Percentiles rank a stretch among this genome's conserved stretches.
Evolutionary conservation across 1,284 basidiomycete genomes (phyloP).

Genomic region (Peniophora sp.): DNA sequence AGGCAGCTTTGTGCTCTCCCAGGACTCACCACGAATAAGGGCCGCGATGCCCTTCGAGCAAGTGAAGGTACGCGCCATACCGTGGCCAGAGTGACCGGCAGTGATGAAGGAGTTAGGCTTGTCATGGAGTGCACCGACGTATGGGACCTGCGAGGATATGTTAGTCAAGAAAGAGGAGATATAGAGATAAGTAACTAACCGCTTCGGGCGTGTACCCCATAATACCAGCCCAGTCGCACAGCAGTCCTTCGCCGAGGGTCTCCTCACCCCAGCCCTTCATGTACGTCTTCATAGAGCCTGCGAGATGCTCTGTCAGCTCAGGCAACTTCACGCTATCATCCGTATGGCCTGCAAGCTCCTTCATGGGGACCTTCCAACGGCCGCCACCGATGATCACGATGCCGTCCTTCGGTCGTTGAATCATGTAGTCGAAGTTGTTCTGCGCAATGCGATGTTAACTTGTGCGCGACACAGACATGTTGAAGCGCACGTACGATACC

Average conservation of each 20-base stretch:
- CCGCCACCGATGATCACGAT: conserved; percentile 20
- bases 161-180: neutral
- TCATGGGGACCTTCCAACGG: conserved; percentile 13
- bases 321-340: conserved; percentile 17
- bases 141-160: conserved; percentile 14
- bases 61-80: conserved; percentile 22
- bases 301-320: conserved; percentile 11
- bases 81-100: conserved; percentile 21
- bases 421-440: conserved; percentile 19
- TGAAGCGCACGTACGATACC: conserved; percentile 1
- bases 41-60: conserved; percentile 19
- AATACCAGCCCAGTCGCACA: conserved; percentile 20
- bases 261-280: conserved; percentile 14
- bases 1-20: conserved; percentile 18
- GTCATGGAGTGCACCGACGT: conserved; percentile 18
- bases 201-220: conserved; percentile 19
- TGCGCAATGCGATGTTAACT: conserved; percentile 12
- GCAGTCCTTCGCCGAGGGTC: conserved; percentile 16
- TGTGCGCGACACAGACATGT: neutral
- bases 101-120: conserved; percentile 19
- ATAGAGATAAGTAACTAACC: neutral
- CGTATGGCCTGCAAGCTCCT: conserved; percentile 16
- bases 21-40: conserved; percentile 12
- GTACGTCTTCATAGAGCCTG: too few species aligned
- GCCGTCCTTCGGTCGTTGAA: conserved; percentile 20